Conservation (phyloP, 2,329 filamentous ascomycete species). For the Ascochyta viciae-villosae region DNA sequence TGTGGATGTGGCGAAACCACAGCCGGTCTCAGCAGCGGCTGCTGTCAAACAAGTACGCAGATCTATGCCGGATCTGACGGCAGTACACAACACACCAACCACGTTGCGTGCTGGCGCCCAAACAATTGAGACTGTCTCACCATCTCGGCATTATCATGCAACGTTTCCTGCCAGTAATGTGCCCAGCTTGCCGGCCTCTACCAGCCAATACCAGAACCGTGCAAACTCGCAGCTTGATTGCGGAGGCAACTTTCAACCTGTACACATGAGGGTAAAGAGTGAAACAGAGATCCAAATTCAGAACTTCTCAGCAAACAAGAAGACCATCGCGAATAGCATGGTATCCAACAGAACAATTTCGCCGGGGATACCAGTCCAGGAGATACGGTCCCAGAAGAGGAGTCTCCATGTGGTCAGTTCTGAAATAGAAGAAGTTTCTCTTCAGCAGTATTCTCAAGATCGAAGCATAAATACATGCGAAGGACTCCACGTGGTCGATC, state of each 20-base stretch:
- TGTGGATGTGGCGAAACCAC: conserved; percentile 1
- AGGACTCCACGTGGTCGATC: background rate
- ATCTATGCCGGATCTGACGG: conserved; percentile 24
- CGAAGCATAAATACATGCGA: background rate
- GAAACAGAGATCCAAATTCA: background rate
- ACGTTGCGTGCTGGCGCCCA: conserved; percentile 9
- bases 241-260: conserved; percentile 1
- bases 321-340: background rate
- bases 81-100: background rate
- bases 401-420: background rate
- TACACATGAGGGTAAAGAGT: background rate
- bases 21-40: background rate
- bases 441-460: background rate
- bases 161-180: background rate
- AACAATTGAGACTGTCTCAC: background rate
- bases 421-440: background rate
- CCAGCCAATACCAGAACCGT: conserved; percentile 4
- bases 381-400: conserved; percentile 6
- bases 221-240: conserved; percentile 13
- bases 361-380: background rate
- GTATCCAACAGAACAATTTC: background rate
- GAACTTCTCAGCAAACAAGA: background rate
- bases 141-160: background rate
- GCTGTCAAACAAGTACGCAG: conserved; percentile 2
- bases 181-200: background rate